phyloP scores from a whole-genome alignment of 1,139 yeast species.

The Lipomyces yarrowii region DNA sequence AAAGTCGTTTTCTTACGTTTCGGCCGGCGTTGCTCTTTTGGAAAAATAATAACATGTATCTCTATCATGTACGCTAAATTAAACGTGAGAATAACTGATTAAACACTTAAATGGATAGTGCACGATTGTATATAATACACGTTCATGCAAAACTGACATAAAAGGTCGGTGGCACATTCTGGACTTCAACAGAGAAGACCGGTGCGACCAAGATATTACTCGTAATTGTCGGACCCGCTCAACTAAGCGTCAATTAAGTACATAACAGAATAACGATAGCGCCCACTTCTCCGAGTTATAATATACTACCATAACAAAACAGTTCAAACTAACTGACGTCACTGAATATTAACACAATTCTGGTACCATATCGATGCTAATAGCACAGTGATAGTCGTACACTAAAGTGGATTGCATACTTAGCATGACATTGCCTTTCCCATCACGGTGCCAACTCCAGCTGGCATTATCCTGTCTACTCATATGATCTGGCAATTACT shows the following conservation, averaged over 20 bases:
- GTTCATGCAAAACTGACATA: background rate
- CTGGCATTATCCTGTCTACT: background rate
- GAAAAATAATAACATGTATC: constrained; percentile 1
- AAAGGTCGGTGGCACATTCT: background rate
- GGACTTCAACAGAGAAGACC: background rate
- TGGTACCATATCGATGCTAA: background rate
- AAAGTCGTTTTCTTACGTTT: background rate
- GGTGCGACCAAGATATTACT: background rate
- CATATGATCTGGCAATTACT: background rate
- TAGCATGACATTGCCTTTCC: background rate
- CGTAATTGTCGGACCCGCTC: background rate
- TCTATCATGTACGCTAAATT: background rate
- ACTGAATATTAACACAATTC: background rate
- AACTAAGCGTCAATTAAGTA: background rate
- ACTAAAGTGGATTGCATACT: background rate
- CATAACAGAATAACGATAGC: background rate
- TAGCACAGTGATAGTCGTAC: background rate
- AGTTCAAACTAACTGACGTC: background rate
- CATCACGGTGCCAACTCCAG: background rate
- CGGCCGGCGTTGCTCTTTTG: background rate
- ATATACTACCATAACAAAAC: background rate
- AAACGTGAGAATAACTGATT: background rate
- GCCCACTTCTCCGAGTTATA: background rate
- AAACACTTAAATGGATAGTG: background rate
- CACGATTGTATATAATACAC: background rate